phyloP scores from a whole-genome alignment of 2,329 filamentous ascomycete genomes.

The Neonectria hederae region DNA sequence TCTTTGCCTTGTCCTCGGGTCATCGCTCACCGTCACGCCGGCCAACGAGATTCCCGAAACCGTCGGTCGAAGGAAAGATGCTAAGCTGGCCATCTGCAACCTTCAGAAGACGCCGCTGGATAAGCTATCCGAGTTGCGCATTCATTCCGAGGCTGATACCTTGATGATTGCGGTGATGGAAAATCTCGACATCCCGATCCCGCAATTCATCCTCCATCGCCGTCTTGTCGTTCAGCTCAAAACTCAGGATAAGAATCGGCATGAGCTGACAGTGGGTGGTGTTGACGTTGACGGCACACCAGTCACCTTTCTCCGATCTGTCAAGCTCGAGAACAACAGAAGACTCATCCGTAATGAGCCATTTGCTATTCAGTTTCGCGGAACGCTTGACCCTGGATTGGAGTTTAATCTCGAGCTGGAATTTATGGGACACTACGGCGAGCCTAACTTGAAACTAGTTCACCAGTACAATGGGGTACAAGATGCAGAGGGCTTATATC shows the following conservation, averaged over 20 bases:
- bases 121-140: conserved; percentile 42
- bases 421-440: conserved; percentile 59
- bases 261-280: conserved; percentile 46
- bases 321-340: conserved; percentile 51
- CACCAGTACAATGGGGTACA: not conserved
- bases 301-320: conserved; percentile 51
- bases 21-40: conserved; percentile 55
- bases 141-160: conserved; percentile 50
- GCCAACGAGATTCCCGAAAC: conserved; percentile 53
- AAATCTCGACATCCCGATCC: conserved; percentile 49
- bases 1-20: conserved; percentile 57
- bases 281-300: conserved; percentile 55
- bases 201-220: conserved; percentile 50
- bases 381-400: conserved; percentile 33
- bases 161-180: conserved; percentile 54
- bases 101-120: conserved; percentile 56
- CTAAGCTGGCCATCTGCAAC: conserved; percentile 56
- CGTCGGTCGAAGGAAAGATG: conserved; percentile 42
- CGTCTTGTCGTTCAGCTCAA: conserved; percentile 45
- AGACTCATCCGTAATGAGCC: conserved; percentile 49
- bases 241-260: conserved; percentile 27
- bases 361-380: conserved; percentile 49
- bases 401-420: conserved; percentile 52
- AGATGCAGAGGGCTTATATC: not conserved
- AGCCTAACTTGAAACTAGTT: conserved; percentile 47